Conservation (phyloP, 225 moss, liverwort and hornwort genomes). For the Polytrichum formosum region DNA sequence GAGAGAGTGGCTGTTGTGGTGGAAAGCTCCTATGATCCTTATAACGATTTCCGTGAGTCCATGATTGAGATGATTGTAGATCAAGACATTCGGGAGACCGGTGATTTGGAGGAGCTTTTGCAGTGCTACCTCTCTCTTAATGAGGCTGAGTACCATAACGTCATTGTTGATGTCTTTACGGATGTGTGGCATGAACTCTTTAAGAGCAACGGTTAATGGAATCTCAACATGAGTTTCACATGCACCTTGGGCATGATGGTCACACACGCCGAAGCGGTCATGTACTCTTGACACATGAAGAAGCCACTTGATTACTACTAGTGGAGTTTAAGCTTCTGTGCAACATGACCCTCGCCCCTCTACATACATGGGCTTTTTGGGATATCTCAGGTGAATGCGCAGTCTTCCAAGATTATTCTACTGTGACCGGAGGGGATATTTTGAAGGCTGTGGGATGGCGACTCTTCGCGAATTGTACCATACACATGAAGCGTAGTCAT, state of each 20-base stretch:
- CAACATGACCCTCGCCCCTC: not conserved
- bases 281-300: not conserved
- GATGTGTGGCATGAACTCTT: constrained; percentile 72
- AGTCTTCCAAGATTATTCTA: not conserved
- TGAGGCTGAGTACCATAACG: constrained; percentile 56
- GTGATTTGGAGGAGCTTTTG: constrained; percentile 64
- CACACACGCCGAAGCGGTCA: not conserved
- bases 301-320: no score
- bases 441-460: not conserved
- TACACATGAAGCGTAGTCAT: not conserved
- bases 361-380: not conserved
- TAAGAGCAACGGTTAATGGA: constrained; percentile 9
- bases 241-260: not conserved
- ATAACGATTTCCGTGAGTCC: constrained; percentile 78
- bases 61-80: constrained; percentile 89
- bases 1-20: constrained; percentile 81
- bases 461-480: not conserved
- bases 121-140: constrained; percentile 76
- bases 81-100: constrained; percentile 44
- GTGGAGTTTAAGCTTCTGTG: not conserved
- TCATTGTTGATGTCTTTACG: constrained; percentile 69
- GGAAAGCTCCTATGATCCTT: constrained; percentile 78
- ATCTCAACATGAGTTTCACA: not conserved
- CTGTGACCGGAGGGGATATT: not conserved
- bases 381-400: not conserved